phyloP scores from a whole-genome alignment of 2,329 filamentous ascomycete species.

The Colletotrichum abscissum region DNA sequence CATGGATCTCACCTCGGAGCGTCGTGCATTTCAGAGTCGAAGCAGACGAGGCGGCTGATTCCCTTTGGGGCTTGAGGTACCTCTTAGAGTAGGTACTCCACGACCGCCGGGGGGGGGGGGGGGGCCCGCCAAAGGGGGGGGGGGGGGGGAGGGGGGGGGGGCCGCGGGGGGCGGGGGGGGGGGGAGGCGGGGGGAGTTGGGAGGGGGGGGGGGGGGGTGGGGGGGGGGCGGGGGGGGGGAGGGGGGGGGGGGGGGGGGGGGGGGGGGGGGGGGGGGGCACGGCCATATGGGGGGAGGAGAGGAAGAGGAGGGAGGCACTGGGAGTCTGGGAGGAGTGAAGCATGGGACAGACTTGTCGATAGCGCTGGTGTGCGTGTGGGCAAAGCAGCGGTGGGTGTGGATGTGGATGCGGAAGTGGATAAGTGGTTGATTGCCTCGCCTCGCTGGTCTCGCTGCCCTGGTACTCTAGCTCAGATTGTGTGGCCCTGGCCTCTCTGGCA shows the following conservation, averaged over 20 bases:
- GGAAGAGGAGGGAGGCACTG: not conserved
- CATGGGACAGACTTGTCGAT: conserved; percentile 33
- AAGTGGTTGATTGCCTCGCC: conserved; percentile 13
- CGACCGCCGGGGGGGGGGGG: conserved; percentile 3
- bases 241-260: conserved; percentile 11
- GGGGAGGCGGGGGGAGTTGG: too few species aligned
- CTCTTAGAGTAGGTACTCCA: not conserved
- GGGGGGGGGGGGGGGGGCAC: not conserved
- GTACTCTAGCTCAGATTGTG: not conserved
- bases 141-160: too few species aligned
- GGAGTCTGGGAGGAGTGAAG: not conserved
- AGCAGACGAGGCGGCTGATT: conserved; percentile 30
- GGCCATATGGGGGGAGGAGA: not conserved
- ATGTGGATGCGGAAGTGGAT: conserved; percentile 10
- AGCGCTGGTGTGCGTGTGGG: conserved; percentile 20
- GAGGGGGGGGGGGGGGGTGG: too few species aligned
- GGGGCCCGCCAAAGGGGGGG: not conserved
- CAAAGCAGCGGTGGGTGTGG: conserved; percentile 15
- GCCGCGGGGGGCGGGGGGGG: too few species aligned
- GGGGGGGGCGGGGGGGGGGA: conserved; percentile 8
- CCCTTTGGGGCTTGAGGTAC: conserved; percentile 12
- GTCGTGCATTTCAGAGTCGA: conserved; percentile 26
- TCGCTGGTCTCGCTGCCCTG: conserved; percentile 1
- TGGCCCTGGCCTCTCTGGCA: not conserved
- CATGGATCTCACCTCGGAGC: conserved; percentile 49